Evolutionary conservation across 345 rosid species (phyloP), one percentile per base, ranked within the genome.

Genomic region (Schrenkiella parvula): DNA sequence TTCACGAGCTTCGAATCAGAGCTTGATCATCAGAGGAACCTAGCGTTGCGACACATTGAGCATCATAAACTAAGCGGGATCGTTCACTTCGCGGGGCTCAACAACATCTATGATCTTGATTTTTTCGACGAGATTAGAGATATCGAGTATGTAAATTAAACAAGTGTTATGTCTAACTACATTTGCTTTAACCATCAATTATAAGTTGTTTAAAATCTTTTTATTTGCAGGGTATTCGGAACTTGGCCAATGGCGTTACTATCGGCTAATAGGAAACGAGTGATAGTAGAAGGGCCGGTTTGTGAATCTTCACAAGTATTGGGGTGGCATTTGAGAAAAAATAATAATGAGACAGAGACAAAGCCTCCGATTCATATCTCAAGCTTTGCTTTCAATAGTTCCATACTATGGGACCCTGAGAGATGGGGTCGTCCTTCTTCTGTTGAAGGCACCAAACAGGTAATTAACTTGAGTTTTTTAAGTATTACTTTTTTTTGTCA

Each of bases 371-470:
- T 84, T 66, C 88, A 86, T 22, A 80, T 84, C 26, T 88, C 93
- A 18, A 84, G 84, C 60, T 88, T 88, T 66, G 96, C 82, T 21
- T 89, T 87, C 66, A 89, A 87, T 77, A 89, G 91, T 55, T 87
- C 89, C 4, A 89, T 87, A 26, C 96, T 89, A 58, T 89, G 93
- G 96, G 93, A 89, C 56, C 93, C 93, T 22, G 96, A 89, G 64
- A 81, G 93, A 84, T 89, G 96, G 96, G 96, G 96, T 71, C 88
- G 96, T 26, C 87, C 88, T 46, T 86, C 95, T 12, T 79, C 93
- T 19, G 78, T 70, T 43, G 87, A 88, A 79, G 83, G 74, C 68
- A 80, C 81, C 58, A 82, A 85, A n/a, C 93, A 86, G 87, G 90
- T 88, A 79, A 37, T 17, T 55, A 69, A 51, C 73, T 66, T 58